These are phyloP conservation scores for Athelia sp. DNA, from an alignment of 1,284 basidiomycete genomes.

Conservation along the genomic window DNA sequence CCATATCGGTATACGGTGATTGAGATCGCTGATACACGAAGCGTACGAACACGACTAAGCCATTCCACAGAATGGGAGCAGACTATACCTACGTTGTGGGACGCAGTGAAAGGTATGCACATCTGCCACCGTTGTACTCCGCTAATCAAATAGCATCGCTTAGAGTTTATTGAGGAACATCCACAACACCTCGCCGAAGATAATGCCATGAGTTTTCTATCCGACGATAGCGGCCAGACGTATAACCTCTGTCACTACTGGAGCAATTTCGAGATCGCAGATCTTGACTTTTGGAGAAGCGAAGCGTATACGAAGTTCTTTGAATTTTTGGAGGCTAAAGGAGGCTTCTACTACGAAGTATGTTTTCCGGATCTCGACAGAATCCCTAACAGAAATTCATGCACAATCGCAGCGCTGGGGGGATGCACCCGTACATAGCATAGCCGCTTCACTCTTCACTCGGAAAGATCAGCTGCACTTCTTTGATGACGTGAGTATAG, in stretches of 20 bases:
- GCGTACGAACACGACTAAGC: too few species aligned
- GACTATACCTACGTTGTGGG: conserved; percentile 80
- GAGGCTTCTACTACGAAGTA: conserved; percentile 87
- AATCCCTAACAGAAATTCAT: background rate
- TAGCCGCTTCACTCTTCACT: conserved; percentile 73
- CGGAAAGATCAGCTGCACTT: conserved; percentile 71
- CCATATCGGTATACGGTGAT: conserved; percentile 60
- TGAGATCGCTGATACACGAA: too few species aligned
- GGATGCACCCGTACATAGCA: conserved; percentile 84
- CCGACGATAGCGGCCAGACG: conserved; percentile 61
- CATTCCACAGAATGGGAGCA: conserved; percentile 49
- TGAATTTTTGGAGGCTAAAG: conserved; percentile 68
- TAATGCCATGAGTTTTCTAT: conserved; percentile 73
- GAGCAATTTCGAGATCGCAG: conserved; percentile 85
- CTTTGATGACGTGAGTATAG: conserved; percentile 44
- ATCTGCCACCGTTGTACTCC: too few species aligned
- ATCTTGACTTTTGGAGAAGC: conserved; percentile 76
- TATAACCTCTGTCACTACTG: conserved; percentile 86
- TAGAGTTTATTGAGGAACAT: conserved; percentile 66
- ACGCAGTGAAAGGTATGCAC: conserved; percentile 52
- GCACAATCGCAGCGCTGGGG: conserved; percentile 62
- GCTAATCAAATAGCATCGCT: background rate
- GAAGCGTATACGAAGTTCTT: conserved; percentile 79
- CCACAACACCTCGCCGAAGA: conserved; percentile 65
- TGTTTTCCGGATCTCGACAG: too few species aligned